Evolutionary conservation across 352 stramenopile genomes (phyloP).

Genomic region (Phytophthora vignae): DNA sequence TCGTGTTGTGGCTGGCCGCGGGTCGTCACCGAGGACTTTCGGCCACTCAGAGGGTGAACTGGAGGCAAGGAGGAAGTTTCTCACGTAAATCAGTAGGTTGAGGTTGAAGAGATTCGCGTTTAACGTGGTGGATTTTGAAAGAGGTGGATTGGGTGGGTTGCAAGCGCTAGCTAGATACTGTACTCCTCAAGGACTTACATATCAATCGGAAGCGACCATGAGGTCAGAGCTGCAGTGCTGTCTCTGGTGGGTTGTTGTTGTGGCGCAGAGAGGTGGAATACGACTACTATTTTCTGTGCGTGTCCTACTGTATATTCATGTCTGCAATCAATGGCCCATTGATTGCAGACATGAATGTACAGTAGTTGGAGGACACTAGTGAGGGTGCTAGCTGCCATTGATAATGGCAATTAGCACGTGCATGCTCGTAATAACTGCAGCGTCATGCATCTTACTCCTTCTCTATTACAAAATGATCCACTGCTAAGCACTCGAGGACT

Average conservation of each 20-base stretch:
- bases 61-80: background rate
- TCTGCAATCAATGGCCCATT: too few species aligned
- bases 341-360: too few species aligned
- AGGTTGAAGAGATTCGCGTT: background rate
- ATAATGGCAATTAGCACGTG: too few species aligned
- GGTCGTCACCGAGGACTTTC: conserved; percentile 11
- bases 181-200: too few species aligned
- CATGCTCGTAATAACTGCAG: too few species aligned
- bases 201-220: too few species aligned
- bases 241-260: background rate
- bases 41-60: background rate
- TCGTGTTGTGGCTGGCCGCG: conserved; percentile 17
- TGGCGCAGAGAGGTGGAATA: background rate
- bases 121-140: background rate
- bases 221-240: background rate
- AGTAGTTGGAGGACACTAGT: too few species aligned
- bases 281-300: background rate
- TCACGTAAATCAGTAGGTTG: background rate
- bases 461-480: too few species aligned
- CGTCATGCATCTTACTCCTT: too few species aligned
- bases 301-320: background rate
- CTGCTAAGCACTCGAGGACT: too few species aligned
- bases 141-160: background rate
- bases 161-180: too few species aligned
- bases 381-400: too few species aligned